Evolutionary conservation across 1,284 basidiomycete species (phyloP).

Genomic region (Naganishia cerealis): DNA sequence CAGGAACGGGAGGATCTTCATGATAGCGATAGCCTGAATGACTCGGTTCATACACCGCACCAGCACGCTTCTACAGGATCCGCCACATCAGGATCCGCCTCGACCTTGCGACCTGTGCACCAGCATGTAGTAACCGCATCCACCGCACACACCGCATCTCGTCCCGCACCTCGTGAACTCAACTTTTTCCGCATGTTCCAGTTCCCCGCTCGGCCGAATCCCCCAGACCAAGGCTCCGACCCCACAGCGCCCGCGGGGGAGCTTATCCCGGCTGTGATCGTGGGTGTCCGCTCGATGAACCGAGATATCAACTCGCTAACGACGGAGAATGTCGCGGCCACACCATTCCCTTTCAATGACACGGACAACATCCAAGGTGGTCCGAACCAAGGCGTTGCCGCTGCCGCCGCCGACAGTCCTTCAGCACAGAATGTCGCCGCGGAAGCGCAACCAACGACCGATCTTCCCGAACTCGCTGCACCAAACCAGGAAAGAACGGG

Average conservation of each 20-base stretch:
- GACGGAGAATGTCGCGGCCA: slow-evolving; percentile 46
- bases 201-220: slow-evolving; percentile 44
- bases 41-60: not conserved
- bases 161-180: slow-evolving; percentile 44
- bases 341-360: slow-evolving; percentile 47
- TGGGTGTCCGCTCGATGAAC: slow-evolving; percentile 47
- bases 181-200: slow-evolving; percentile 54
- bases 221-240: slow-evolving; percentile 31
- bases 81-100: slow-evolving; percentile 26
- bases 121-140: not conserved
- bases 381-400: not conserved
- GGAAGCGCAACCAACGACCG: not conserved
- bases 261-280: slow-evolving; percentile 51
- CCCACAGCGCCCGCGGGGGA: slow-evolving; percentile 29
- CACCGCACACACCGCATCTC: slow-evolving; percentile 37
- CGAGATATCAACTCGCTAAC: slow-evolving; percentile 33
- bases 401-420: not conserved
- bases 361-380: slow-evolving; percentile 28
- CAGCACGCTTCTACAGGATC: slow-evolving; percentile 38
- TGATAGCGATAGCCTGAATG: slow-evolving; percentile 1
- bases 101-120: not conserved
- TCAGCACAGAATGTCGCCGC: not conserved
- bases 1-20: slow-evolving; percentile 8
- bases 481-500: not conserved
- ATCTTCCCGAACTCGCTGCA: not conserved